Percentiles rank a stretch among this genome's conserved stretches.
Evolutionary conservation across 2,329 filamentous ascomycete genomes (phyloP).

Genomic region (Madurella mycetomatis): DNA sequence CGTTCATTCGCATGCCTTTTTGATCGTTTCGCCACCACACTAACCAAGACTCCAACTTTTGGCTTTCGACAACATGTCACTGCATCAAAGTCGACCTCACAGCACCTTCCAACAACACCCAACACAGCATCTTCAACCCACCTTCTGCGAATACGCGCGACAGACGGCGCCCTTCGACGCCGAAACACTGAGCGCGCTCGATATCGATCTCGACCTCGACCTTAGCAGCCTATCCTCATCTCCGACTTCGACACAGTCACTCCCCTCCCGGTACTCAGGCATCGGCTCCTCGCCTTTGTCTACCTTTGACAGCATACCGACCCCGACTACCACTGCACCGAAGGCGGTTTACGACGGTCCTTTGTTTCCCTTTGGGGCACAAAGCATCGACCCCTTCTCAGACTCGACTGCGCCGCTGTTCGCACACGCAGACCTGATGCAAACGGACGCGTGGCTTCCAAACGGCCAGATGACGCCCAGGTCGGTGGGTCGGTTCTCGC

Average conservation of each 20-base stretch:
- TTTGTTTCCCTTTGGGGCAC: constrained; percentile 22
- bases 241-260: constrained; percentile 28
- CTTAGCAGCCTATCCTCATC: constrained; percentile 29
- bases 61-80: constrained; percentile 12
- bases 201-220: constrained; percentile 24
- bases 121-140: constrained; percentile 26
- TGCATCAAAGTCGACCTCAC: constrained; percentile 16
- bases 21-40: constrained; percentile 16
- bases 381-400: constrained; percentile 22
- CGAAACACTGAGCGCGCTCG: constrained; percentile 14
- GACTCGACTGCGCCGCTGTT: constrained; percentile 27
- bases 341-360: constrained; percentile 15
- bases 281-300: constrained; percentile 27
- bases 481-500: constrained; percentile 38
- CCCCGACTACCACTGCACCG: constrained; percentile 24
- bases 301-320: constrained; percentile 33
- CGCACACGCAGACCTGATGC: constrained; percentile 30
- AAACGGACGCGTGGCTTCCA: constrained; percentile 40
- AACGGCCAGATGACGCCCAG: constrained; percentile 37
- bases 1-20: constrained; percentile 9
- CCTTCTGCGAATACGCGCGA: constrained; percentile 10
- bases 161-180: constrained; percentile 12
- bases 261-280: constrained; percentile 24
- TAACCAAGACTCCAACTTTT: background rate
- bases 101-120: constrained; percentile 22